Evolutionary conservation across 768 basidiomycete species (phyloP).

Genomic region (Mycena pura): DNA sequence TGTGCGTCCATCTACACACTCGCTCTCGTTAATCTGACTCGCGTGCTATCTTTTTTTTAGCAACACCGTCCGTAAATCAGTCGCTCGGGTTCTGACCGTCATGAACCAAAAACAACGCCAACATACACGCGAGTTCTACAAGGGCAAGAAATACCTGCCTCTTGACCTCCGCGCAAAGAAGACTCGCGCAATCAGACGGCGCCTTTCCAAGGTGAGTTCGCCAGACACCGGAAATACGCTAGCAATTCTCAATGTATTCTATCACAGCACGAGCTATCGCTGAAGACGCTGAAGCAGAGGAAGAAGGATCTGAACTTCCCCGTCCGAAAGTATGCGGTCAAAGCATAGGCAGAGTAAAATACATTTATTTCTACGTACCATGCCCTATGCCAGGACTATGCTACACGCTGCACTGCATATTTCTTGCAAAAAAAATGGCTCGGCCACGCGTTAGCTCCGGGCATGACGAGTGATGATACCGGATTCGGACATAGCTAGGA

Average conservation of each 20-base stretch:
- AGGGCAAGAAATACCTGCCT: conserved; percentile 93
- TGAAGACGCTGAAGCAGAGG: conserved; percentile 90
- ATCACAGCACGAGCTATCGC: conserved; percentile 76
- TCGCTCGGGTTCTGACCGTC: conserved; percentile 97
- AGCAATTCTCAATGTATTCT: neutral
- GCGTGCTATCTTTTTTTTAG: conserved; percentile 49
- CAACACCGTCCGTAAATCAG: conserved; percentile 95
- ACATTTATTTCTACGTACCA: conserved; percentile 16
- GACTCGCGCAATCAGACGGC: conserved; percentile 97
- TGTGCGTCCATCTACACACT: conserved; percentile 66
- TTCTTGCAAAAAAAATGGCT: too few species aligned
- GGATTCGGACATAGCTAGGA: too few species aligned
- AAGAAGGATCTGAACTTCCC: conserved; percentile 98
- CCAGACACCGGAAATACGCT: neutral
- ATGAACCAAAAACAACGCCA: conserved; percentile 98
- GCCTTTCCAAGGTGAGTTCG: conserved; percentile 83
- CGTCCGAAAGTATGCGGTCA: conserved; percentile 91
- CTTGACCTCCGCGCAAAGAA: conserved; percentile 98
- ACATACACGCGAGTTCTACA: conserved; percentile 98
- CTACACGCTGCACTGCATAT: neutral
- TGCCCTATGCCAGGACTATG: conserved; percentile 21
- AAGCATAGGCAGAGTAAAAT: conserved; percentile 63
- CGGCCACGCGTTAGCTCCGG: too few species aligned
- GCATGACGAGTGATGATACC: neutral
- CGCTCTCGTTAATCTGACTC: neutral